A percentile compares a stretch with the other conserved stretches of the same genome.
phyloP scores from a whole-genome alignment of 805 yeast genomes.

The Ogataea polymorpha region DNA sequence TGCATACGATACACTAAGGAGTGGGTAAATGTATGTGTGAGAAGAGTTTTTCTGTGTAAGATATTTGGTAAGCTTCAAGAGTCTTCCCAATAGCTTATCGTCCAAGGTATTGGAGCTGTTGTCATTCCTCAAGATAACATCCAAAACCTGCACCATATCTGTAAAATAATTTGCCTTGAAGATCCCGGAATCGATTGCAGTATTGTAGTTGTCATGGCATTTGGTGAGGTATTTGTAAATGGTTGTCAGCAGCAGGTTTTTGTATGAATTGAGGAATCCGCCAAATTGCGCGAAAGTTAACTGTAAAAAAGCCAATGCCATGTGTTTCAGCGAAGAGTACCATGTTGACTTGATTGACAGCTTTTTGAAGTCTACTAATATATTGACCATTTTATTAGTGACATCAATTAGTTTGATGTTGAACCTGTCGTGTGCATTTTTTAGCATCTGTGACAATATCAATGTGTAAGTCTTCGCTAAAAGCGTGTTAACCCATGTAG shows the following conservation, averaged over 20 bases:
- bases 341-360: constrained; percentile 32
- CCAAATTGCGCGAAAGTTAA: constrained; percentile 30
- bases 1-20: constrained; percentile 29
- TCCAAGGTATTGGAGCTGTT: constrained; percentile 28
- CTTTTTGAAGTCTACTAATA: constrained; percentile 23
- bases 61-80: constrained; percentile 29
- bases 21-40: constrained; percentile 28
- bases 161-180: constrained; percentile 34
- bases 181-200: constrained; percentile 28
- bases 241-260: constrained; percentile 25
- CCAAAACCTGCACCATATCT: constrained; percentile 29
- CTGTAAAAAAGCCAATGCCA: constrained; percentile 29
- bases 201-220: constrained; percentile 33
- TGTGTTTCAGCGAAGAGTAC: constrained; percentile 32
- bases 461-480: constrained; percentile 23
- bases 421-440: constrained; percentile 32
- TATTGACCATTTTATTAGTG: constrained; percentile 24
- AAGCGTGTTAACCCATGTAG: constrained; percentile 24
- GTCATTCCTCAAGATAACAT: constrained; percentile 30
- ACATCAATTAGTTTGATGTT: constrained; percentile 31
- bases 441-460: constrained; percentile 27
- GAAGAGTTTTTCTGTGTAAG: constrained; percentile 21
- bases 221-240: constrained; percentile 33
- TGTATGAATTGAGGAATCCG: constrained; percentile 35
- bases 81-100: constrained; percentile 30